A percentile compares a stretch with the other conserved stretches of the same genome.
These are phyloP conservation scores for Massariosphaeria phaeospora DNA, from an alignment of 495 filamentous ascomycete species.

Conservation along the genomic window DNA sequence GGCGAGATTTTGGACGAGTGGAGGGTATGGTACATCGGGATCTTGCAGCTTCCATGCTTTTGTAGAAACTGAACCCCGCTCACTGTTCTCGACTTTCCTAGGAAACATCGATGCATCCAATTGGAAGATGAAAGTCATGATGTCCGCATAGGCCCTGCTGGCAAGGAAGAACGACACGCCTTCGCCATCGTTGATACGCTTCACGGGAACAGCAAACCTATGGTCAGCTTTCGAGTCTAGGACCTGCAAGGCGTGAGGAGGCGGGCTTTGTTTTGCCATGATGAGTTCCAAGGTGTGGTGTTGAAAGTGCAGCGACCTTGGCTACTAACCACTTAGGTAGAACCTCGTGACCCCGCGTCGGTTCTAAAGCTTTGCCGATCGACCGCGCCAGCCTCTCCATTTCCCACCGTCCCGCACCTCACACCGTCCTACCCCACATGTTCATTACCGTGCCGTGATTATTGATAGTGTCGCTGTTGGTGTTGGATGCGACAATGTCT, in stretches of 20 bases:
- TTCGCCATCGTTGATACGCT: constrained; percentile 73
- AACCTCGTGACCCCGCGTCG: neutral
- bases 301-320: neutral
- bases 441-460: no score
- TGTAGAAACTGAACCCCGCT: constrained; percentile 29
- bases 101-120: constrained; percentile 86
- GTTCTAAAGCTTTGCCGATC: no score
- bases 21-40: constrained; percentile 49
- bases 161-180: constrained; percentile 73
- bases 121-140: constrained; percentile 81
- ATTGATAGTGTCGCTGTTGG: no score
- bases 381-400: neutral
- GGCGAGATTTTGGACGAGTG: constrained; percentile 60
- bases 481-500: no score
- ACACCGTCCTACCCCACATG: neutral
- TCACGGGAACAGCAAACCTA: constrained; percentile 54
- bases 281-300: neutral
- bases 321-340: constrained; percentile 14
- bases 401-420: neutral
- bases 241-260: constrained; percentile 18
- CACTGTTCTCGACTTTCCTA: constrained; percentile 37
- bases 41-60: constrained; percentile 51
- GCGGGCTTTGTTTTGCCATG: constrained; percentile 12
- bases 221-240: constrained; percentile 35
- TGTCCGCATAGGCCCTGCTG: constrained; percentile 77